These are phyloP conservation scores for Hypoxylon trugodes DNA, from an alignment of 495 filamentous ascomycete genomes.

Conservation along the genomic window DNA sequence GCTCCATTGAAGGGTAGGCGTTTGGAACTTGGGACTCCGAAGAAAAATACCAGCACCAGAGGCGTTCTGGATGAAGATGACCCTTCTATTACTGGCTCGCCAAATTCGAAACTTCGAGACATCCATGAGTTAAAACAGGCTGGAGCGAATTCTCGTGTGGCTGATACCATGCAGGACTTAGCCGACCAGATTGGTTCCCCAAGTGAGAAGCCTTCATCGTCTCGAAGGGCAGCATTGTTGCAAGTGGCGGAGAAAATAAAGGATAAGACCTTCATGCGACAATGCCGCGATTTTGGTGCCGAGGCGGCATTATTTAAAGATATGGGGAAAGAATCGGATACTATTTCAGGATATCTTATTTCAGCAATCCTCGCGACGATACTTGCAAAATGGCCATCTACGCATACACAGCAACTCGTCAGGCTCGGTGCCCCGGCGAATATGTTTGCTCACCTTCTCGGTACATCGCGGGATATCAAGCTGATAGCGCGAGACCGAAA, in stretches of 20 bases:
- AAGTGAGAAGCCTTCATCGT: conserved; percentile 54
- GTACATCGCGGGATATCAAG: conserved; percentile 59
- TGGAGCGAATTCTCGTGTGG: conserved; percentile 82
- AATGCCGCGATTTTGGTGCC: conserved; percentile 79
- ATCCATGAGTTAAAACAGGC: conserved; percentile 91
- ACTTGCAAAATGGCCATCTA: conserved; percentile 58
- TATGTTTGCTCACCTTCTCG: conserved; percentile 64
- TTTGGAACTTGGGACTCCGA: conserved; percentile 50
- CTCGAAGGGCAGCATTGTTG: conserved; percentile 61
- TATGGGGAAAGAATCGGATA: conserved; percentile 60
- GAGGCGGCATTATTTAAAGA: conserved; percentile 70
- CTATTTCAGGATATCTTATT: conserved; percentile 67
- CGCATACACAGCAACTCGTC: conserved; percentile 60
- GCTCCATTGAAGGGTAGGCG: conserved; percentile 45
- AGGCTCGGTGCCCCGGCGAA: conserved; percentile 56
- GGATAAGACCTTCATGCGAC: conserved; percentile 69
- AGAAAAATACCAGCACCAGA: conserved; percentile 39
- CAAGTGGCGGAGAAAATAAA: conserved; percentile 79
- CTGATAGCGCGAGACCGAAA: conserved; percentile 67
- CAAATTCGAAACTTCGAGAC: conserved; percentile 58
- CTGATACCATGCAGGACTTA: conserved; percentile 80
- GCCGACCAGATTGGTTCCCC: conserved; percentile 81
- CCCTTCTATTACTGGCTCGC: conserved; percentile 68
- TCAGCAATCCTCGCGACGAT: conserved; percentile 64
- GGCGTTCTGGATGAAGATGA: conserved; percentile 59